Evolutionary conservation across 1,284 basidiomycete species (phyloP).

Genomic region (Apiotrichum gracile): DNA sequence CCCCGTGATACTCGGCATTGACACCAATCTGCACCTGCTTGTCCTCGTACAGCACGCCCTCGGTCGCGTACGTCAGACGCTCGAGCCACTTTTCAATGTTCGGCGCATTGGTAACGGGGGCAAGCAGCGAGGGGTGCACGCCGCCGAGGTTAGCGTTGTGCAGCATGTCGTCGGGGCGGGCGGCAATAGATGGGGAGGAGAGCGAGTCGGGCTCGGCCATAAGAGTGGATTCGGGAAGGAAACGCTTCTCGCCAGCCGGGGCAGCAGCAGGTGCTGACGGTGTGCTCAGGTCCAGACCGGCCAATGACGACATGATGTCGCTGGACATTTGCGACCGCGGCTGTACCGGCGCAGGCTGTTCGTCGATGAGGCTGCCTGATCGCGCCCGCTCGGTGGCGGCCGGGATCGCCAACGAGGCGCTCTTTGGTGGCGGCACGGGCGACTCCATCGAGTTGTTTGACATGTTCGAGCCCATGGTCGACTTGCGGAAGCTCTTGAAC

Average conservation of each 20-base stretch:
- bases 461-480: conserved; percentile 48
- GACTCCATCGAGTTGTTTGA: not conserved
- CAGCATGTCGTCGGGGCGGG: conserved; percentile 14
- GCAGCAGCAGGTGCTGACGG: conserved; percentile 21
- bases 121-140: conserved; percentile 46
- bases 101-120: conserved; percentile 56
- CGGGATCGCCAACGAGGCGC: not conserved
- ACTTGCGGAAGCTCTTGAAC: conserved; percentile 49
- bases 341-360: conserved; percentile 44
- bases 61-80: conserved; percentile 69
- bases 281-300: conserved; percentile 68
- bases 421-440: conserved; percentile 10
- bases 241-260: not conserved
- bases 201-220: conserved; percentile 8
- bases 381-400: not conserved
- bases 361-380: not conserved
- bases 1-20: conserved; percentile 91
- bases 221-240: conserved; percentile 2
- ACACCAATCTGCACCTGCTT: conserved; percentile 90
- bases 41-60: conserved; percentile 95
- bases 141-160: conserved; percentile 39
- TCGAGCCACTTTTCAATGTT: conserved; percentile 84
- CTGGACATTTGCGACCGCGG: conserved; percentile 35
- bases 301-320: conserved; percentile 69
- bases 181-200: not conserved